phyloP scores from a whole-genome alignment of 495 filamentous ascomycete genomes.

The Penicillium desertorum region DNA sequence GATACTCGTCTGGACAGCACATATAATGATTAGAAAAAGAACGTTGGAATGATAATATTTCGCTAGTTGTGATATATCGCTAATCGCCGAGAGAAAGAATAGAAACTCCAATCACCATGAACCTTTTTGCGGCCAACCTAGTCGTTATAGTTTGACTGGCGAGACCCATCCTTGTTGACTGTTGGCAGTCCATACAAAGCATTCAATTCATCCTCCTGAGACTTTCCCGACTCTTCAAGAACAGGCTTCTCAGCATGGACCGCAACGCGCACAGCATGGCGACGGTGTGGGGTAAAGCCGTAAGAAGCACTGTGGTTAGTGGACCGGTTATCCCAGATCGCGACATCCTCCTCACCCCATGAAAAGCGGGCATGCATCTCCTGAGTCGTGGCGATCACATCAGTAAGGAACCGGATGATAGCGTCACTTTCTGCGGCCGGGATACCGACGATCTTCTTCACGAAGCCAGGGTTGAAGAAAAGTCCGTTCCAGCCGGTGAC shows the following conservation, averaged over 20 bases:
- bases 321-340: constrained; percentile 75
- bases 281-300: constrained; percentile 60
- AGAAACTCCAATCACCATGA: neutral
- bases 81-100: constrained; percentile 6
- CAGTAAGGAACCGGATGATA: constrained; percentile 64
- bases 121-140: constrained; percentile 22
- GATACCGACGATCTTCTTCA: constrained; percentile 69
- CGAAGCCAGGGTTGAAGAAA: constrained; percentile 76
- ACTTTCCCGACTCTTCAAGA: constrained; percentile 51
- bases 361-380: constrained; percentile 71
- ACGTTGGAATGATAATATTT: neutral
- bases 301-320: constrained; percentile 61
- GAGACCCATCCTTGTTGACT: constrained; percentile 60
- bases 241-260: constrained; percentile 57
- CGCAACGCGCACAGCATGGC: constrained; percentile 63
- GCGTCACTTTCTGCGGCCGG: constrained; percentile 64
- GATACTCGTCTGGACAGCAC: neutral
- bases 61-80: constrained; percentile 1
- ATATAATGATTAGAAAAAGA: neutral
- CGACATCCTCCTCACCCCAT: constrained; percentile 69
- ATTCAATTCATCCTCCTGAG: constrained; percentile 59
- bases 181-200: constrained; percentile 49
- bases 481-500: constrained; percentile 75
- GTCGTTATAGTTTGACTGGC: constrained; percentile 65
- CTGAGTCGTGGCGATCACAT: constrained; percentile 60